A percentile compares a stretch with the other conserved stretches of the same genome.
Evolutionary conservation across 129 eudicot species (phyloP).

Genomic region (Pittosporum tobira): DNA sequence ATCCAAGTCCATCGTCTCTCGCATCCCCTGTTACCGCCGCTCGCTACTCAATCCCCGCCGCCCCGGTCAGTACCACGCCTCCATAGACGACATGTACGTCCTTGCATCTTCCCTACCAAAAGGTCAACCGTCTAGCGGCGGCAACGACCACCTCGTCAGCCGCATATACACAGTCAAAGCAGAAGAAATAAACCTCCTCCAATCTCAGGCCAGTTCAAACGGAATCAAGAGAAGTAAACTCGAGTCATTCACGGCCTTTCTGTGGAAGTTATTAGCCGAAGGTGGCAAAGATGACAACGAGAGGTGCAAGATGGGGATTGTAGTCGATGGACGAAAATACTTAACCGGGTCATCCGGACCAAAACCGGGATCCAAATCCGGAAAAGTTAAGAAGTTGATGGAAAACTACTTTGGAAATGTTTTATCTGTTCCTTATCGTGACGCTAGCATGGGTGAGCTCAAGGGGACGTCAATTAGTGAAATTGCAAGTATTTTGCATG

Average conservation of each 20-base stretch:
- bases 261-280: conserved; percentile 31
- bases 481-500: conserved; percentile 18
- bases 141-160: no score
- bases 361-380: not conserved
- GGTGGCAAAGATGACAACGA: not conserved
- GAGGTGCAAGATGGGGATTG: conserved; percentile 15
- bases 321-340: conserved; percentile 14
- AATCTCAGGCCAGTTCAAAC: conserved; percentile 2
- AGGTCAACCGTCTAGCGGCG: not conserved
- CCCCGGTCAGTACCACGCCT: conserved; percentile 19
- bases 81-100: conserved; percentile 17
- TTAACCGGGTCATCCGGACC: not conserved
- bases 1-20: conserved; percentile 18
- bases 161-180: conserved; percentile 25
- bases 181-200: conserved; percentile 19
- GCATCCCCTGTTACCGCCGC: conserved; percentile 40
- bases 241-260: conserved; percentile 35
- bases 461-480: conserved; percentile 15
- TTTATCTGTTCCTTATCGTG: conserved; percentile 23
- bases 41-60: conserved; percentile 35
- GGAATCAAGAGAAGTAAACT: conserved; percentile 16
- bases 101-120: conserved; percentile 18
- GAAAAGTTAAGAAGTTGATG: not conserved
- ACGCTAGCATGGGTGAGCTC: not conserved
- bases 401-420: conserved; percentile 30